Evolutionary conservation across 805 yeast species (phyloP).

Genomic region (Candida chauliodis): DNA sequence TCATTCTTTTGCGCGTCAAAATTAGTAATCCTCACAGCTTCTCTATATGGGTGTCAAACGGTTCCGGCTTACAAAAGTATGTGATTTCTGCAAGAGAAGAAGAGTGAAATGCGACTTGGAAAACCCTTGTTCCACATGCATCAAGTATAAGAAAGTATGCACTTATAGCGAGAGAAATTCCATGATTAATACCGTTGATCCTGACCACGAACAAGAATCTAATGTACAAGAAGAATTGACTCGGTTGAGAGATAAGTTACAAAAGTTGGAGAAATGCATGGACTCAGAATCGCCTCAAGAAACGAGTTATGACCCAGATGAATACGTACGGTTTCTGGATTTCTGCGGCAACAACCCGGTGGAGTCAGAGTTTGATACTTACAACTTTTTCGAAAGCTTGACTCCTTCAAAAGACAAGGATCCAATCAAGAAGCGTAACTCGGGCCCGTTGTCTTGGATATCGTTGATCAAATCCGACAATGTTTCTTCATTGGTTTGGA

Average conservation of each 20-base stretch:
- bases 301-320: background rate
- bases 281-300: constrained; percentile 4
- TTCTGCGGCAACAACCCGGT: constrained; percentile 13
- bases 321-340: background rate
- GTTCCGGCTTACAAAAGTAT: constrained; percentile 10
- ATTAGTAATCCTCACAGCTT: background rate
- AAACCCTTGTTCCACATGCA: constrained; percentile 34
- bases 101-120: constrained; percentile 38
- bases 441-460: constrained; percentile 31
- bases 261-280: constrained; percentile 13
- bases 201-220: background rate
- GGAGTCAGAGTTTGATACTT: constrained; percentile 13
- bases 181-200: background rate
- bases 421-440: constrained; percentile 22
- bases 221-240: constrained; percentile 13
- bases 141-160: constrained; percentile 17
- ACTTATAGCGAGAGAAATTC: constrained; percentile 2
- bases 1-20: background rate
- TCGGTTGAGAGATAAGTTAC: constrained; percentile 14
- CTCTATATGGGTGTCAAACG: constrained; percentile 5
- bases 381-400: constrained; percentile 19
- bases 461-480: constrained; percentile 26
- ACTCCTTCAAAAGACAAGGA: constrained; percentile 22
- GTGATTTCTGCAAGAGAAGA: constrained; percentile 33
- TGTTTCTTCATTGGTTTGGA: constrained; percentile 15